Percentiles rank a stretch among this genome's conserved stretches.
Evolutionary conservation across 805 yeast genomes (phyloP).

Genomic region (Clavispora santaluciae): DNA sequence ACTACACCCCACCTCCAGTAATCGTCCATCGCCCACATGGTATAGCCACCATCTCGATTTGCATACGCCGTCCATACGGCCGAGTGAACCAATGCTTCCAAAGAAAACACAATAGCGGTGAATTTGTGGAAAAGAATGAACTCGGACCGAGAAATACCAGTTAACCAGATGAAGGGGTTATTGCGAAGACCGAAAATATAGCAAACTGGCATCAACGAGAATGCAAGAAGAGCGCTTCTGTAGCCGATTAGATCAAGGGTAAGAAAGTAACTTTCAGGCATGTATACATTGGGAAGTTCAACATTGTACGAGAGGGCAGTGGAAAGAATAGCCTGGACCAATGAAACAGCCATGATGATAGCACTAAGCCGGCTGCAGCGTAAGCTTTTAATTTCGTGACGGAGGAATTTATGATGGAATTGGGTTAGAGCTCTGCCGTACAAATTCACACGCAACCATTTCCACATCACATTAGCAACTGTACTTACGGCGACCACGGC

Average conservation of each 20-base stretch:
- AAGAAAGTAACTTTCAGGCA: conserved; percentile 10
- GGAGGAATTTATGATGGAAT: conserved; percentile 9
- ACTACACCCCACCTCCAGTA: conserved; percentile 17
- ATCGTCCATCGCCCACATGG: conserved; percentile 11
- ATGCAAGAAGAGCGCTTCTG: conserved; percentile 14
- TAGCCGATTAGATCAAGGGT: conserved; percentile 16
- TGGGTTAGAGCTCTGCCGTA: conserved; percentile 6
- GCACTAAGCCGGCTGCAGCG: conserved; percentile 10
- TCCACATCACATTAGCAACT: conserved; percentile 10
- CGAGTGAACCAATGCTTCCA: conserved; percentile 15
- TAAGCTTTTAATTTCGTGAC: conserved; percentile 4
- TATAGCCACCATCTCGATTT: conserved; percentile 11
- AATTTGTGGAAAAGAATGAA: conserved; percentile 15
- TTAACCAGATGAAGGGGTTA: conserved; percentile 14
- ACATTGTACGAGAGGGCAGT: conserved; percentile 15
- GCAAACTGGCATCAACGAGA: conserved; percentile 16
- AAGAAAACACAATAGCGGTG: conserved; percentile 12
- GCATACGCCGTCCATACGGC: conserved; percentile 16
- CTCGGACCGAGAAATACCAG: conserved; percentile 13
- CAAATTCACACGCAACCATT: conserved; percentile 8
- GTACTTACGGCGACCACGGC: conserved; percentile 9
- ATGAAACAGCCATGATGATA: conserved; percentile 7
- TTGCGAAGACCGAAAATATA: conserved; percentile 15
- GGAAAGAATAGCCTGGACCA: conserved; percentile 9
- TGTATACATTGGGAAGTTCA: conserved; percentile 13